phyloP scores from a whole-genome alignment of 306 rosid genomes.

The Vigna mungo region DNA sequence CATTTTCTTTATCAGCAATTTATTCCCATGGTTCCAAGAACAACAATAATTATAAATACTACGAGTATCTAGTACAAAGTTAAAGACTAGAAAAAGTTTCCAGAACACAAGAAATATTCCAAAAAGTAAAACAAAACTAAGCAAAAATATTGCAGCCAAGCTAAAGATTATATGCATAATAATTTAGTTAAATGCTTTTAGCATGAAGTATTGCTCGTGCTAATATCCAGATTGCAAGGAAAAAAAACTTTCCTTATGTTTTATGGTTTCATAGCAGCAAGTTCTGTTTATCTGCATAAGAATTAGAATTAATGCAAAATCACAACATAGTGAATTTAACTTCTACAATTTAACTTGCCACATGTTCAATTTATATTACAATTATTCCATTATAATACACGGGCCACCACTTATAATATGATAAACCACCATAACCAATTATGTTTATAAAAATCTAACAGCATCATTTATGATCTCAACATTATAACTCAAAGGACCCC shows the following conservation, averaged over 20 bases:
- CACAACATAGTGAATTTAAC: no score
- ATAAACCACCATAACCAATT: no score
- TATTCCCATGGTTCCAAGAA: not conserved
- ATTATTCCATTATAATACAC: no score
- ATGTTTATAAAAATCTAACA: no score
- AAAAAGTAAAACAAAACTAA: not conserved
- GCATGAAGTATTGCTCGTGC: conserved; percentile 6
- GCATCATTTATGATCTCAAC: no score
- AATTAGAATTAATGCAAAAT: no score
- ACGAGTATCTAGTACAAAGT: not conserved
- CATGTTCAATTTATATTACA: no score
- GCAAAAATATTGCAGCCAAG: not conserved
- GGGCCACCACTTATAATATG: no score
- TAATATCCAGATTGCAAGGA: not conserved
- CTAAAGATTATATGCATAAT: not conserved
- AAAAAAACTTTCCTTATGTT: not conserved
- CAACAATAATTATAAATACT: conserved; percentile 1
- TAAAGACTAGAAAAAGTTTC: conserved; percentile 1
- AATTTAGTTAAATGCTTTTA: conserved; percentile 1
- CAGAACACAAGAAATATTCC: conserved; percentile 1
- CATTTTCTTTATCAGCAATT: not conserved
- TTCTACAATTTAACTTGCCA: no score
- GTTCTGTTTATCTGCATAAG: no score
- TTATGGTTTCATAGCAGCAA: no score
- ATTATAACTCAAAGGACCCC: no score